phyloP scores from a whole-genome alignment of 75 land plant genomes.

The Cunninghamia lanceolata region DNA sequence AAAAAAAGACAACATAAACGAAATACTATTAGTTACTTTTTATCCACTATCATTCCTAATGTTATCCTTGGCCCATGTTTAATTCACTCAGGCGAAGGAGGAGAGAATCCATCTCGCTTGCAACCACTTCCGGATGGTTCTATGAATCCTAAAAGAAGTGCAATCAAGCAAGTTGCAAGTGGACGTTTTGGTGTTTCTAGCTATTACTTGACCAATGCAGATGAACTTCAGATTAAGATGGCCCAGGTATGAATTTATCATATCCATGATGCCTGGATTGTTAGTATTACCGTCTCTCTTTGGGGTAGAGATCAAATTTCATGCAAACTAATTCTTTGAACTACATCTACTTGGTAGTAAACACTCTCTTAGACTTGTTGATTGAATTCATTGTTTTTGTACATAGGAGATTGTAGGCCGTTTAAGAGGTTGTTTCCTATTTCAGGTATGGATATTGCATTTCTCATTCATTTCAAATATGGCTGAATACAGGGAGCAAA shows the following conservation, averaged over 20 bases:
- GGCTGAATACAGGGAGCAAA: conserved; percentile 81
- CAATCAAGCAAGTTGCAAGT: conserved; percentile 99
- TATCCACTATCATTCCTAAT: not conserved
- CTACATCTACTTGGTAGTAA: not conserved
- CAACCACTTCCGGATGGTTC: conserved; percentile 90
- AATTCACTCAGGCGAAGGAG: conserved; percentile 84
- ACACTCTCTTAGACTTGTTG: not conserved
- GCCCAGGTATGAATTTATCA: conserved; percentile 69
- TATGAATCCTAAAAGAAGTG: conserved; percentile 89
- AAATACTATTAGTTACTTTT: not conserved
- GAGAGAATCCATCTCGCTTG: conserved; percentile 89
- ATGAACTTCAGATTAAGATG: conserved; percentile 99
- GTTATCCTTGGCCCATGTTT: not conserved
- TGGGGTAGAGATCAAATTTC: not conserved
- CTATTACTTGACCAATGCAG: conserved; percentile 95
- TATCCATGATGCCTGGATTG: too few relatives aligned
- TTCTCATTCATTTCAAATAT: conserved; percentile 10
- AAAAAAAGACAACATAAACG: not conserved
- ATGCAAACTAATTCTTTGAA: not conserved
- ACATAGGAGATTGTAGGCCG: not conserved
- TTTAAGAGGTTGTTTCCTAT: not conserved
- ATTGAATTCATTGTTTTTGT: not conserved
- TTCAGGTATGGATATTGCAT: not conserved
- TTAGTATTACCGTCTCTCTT: not conserved
- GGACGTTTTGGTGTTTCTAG: conserved; percentile 99